Evolutionary conservation across 495 filamentous ascomycete species (phyloP), one percentile per base, ranked within the genome.

Genomic region (Elaphomyces granulatus): DNA sequence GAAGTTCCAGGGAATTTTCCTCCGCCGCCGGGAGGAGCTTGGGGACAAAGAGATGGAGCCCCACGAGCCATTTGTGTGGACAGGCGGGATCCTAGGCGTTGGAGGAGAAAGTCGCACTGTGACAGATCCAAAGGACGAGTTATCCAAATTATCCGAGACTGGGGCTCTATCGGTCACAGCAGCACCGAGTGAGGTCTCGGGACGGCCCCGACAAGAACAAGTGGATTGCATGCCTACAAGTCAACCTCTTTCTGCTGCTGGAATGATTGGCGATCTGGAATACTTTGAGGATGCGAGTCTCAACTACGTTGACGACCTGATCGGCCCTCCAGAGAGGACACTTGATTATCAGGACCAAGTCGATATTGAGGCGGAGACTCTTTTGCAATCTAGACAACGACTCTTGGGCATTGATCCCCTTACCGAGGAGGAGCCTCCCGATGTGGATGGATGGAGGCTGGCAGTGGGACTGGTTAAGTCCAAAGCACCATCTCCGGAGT

Each of bases 1-100:
- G 6, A 63, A 56, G 32, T 49, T 56, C 37, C 64, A 68, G 42
- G 63, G 52, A 19, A 47, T 58, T 15, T 42, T 65, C 10, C 49
- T 66, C 36, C 58, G 64, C 10, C 36, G 50, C 34, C 48, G 44
- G 14, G 34, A 43, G 18, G 37, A 46, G 15, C 46, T 45, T 12
- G 36, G 43, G 28, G 36, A 47, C 17, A 42, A 40, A 34, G 36
- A 36, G 6, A 20, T 33, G 18, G 32, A 30, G 14, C 26, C 16
- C 20, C 15, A 19, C 4, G 39, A 50, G 3, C 45, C 39, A 19
- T 52, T 48, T 32, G 56, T 60, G 8, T 60, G 56, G 56, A 60
- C 54, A 14, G 56, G 56, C 15, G 56, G 56, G 34, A 34, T 51
- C 30, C 45, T 53, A 7, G 53, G 53, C 8, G 49, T 50, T 14